Evolutionary conservation across 2,329 filamentous ascomycete species (phyloP), one percentile per base, ranked within the genome.

Genomic region (Pseudopyricularia javanii): DNA sequence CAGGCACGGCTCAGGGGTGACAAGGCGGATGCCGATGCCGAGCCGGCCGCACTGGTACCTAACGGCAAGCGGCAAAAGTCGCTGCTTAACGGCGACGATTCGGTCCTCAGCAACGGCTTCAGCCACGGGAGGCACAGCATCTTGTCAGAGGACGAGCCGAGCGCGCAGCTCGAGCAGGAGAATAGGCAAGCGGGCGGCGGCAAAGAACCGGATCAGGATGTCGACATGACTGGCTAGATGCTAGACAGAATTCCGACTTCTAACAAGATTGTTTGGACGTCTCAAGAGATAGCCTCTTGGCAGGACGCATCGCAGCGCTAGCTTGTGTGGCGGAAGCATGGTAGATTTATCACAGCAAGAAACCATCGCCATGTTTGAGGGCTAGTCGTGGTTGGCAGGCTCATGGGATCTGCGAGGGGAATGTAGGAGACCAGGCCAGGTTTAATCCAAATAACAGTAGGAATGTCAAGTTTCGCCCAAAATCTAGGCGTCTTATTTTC

Each of bases 151-250:
- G 68, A 68, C 35, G 75, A 76, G 43, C 74, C 78, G 3, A 75
- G 70, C 54, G 71, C 74, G 49, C 78, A 80, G 63, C 64, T 82
- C 56, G 71, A 77, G 62, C 65, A 74, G 43, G 79, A 82, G 62
- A 76, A 76, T 63, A 70, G 72, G 53, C 74, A 77, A 56, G 70
- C 70, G 17, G 35, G 34, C 17, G 49, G 50, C 4, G 50, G 35
- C 9, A 17, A 14, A 15, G 50, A 32, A 14, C 33, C n/a, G 26
- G 50, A 51, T 15, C 33, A 51, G 33, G 50, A 51, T 11, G 50
- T 51, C 26, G 50, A 51, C 24, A 51, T 51, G 50, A 51, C 50
- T 51, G 50, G 49, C 26, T 50, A 50, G 49, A 14, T 7, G 8
- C 49, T n/a, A 26, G 15, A 34, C 33, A 5, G 22, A 24, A 14